These are phyloP conservation scores for Emericellopsis atlantica DNA, from an alignment of 2,329 filamentous ascomycete genomes.

Conservation along the genomic window DNA sequence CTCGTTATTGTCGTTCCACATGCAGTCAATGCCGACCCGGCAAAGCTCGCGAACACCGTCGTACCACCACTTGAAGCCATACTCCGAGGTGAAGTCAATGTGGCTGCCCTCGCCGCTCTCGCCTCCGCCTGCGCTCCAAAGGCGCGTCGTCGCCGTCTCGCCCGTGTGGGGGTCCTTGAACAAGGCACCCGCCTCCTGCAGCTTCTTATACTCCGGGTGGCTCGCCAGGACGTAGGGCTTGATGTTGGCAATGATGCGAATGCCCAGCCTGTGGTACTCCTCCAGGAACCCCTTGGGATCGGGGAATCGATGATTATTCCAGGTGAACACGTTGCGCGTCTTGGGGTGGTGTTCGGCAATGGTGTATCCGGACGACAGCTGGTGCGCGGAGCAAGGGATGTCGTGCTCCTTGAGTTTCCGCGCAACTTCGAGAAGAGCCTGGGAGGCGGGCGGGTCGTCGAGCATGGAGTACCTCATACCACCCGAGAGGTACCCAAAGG, in stretches of 20 bases:
- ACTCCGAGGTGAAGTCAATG: conserved; percentile 58
- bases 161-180: conserved; percentile 47
- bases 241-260: conserved; percentile 58
- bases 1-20: conserved; percentile 75
- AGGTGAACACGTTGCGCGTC: conserved; percentile 55
- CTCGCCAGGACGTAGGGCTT: conserved; percentile 59
- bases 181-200: conserved; percentile 45
- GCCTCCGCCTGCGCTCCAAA: conserved; percentile 63
- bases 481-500: conserved; percentile 60
- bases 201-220: conserved; percentile 52
- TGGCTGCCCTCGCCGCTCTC: conserved; percentile 59
- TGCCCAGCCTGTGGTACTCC: conserved; percentile 49
- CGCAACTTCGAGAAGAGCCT: conserved; percentile 48
- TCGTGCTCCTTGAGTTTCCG: conserved; percentile 48
- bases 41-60: conserved; percentile 51
- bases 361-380: conserved; percentile 63
- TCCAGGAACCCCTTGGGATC: conserved; percentile 51
- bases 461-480: conserved; percentile 43
- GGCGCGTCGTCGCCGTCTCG: conserved; percentile 41
- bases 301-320: conserved; percentile 60
- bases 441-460: conserved; percentile 36
- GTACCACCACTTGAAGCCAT: conserved; percentile 61
- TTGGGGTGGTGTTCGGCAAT: conserved; percentile 55
- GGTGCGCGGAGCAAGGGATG: conserved; percentile 59
- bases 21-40: conserved; percentile 53